These are phyloP conservation scores for Microascus cirrosus DNA, from an alignment of 2,329 filamentous ascomycete species.

Conservation along the genomic window DNA sequence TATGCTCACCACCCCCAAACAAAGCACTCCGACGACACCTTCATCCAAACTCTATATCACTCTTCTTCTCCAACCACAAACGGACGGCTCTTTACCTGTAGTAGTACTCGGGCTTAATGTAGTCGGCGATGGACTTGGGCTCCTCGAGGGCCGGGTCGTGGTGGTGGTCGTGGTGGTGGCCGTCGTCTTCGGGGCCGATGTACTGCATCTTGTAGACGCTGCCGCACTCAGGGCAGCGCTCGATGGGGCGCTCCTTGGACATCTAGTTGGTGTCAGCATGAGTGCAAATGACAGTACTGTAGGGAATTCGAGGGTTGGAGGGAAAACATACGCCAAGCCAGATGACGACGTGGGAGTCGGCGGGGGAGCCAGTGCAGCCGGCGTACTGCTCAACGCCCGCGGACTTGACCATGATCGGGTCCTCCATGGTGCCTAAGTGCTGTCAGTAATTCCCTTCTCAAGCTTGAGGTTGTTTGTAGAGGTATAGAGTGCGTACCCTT, in stretches of 20 bases:
- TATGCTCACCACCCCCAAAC: not conserved
- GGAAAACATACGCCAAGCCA: conserved; percentile 71
- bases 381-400: conserved; percentile 93
- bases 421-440: conserved; percentile 63
- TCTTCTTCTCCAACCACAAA: not conserved
- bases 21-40: not conserved
- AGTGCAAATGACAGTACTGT: not conserved
- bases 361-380: conserved; percentile 90
- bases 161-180: conserved; percentile 42
- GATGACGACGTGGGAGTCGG: conserved; percentile 78
- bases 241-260: conserved; percentile 77
- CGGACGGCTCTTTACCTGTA: conserved; percentile 30
- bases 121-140: conserved; percentile 96
- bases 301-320: not conserved
- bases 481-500: conserved; percentile 44
- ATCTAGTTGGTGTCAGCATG: conserved; percentile 37
- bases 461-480: not conserved
- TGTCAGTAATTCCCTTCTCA: not conserved
- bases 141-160: conserved; percentile 54
- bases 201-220: conserved; percentile 98
- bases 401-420: conserved; percentile 85
- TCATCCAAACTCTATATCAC: not conserved
- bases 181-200: conserved; percentile 69
- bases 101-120: conserved; percentile 87
- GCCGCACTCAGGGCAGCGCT: conserved; percentile 95